These are phyloP conservation scores for Nicotiana sylvestris DNA, from an alignment of 257 asterid genomes.

Conservation along the genomic window DNA sequence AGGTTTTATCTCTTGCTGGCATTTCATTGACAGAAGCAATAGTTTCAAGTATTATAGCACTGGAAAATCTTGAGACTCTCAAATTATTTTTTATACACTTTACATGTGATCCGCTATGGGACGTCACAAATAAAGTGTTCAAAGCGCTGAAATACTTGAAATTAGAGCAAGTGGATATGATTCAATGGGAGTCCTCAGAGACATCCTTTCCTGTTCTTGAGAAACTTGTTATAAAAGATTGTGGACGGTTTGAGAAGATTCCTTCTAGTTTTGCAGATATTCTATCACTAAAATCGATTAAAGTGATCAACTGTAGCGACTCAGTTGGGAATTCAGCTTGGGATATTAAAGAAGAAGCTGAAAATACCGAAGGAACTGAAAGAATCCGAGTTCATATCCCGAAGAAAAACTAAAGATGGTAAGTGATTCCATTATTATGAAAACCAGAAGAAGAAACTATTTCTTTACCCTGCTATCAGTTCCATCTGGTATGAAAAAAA, in stretches of 20 bases:
- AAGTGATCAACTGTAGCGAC: not conserved
- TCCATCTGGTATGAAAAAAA: no score
- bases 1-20: not conserved
- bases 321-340: not conserved
- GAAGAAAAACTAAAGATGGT: not conserved
- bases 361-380: not conserved
- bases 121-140: not conserved
- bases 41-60: not conserved
- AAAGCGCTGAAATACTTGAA: not conserved
- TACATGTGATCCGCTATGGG: not conserved
- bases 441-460: no score
- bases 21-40: not conserved
- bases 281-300: not conserved
- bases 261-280: not conserved
- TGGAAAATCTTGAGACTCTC: not conserved
- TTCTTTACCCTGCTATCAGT: no score
- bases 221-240: constrained; percentile 3
- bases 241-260: not conserved
- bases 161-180: not conserved
- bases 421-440: not conserved
- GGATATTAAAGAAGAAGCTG: not conserved
- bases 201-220: not conserved
- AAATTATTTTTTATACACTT: not conserved
- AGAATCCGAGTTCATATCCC: constrained; percentile 1
- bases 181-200: not conserved